Conservation (phyloP, 805 yeast species). For the Saccharomycopsis vini region DNA sequence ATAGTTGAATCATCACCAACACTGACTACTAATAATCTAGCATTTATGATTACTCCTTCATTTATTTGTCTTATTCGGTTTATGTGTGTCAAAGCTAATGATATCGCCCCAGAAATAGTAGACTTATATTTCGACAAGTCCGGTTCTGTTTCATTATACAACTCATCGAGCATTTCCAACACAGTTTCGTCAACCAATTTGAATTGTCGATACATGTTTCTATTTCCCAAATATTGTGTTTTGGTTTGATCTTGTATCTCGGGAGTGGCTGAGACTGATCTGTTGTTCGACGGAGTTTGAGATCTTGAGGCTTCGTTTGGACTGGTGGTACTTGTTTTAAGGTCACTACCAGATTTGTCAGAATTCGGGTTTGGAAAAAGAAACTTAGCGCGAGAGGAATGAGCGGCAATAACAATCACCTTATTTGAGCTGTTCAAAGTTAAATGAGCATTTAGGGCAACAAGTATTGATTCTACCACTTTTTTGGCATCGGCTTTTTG, state of each 20-base stretch:
- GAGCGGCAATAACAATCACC: slow-evolving; percentile 73
- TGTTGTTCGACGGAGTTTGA: neutral
- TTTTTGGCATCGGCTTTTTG: slow-evolving; percentile 41
- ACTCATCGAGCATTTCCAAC: slow-evolving; percentile 43
- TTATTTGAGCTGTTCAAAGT: slow-evolving; percentile 77
- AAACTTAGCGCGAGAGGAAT: slow-evolving; percentile 58
- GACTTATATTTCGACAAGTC: slow-evolving; percentile 29
- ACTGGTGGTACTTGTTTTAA: slow-evolving; percentile 19
- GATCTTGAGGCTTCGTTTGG: neutral
- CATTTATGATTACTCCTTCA: slow-evolving; percentile 39
- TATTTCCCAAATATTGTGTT: slow-evolving; percentile 23
- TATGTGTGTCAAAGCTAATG: slow-evolving; percentile 72
- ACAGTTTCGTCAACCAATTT: slow-evolving; percentile 69
- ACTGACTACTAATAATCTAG: slow-evolving; percentile 55
- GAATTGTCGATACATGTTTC: slow-evolving; percentile 80
- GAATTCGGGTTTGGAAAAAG: slow-evolving; percentile 47
- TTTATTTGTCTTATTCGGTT: slow-evolving; percentile 53
- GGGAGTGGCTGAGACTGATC: slow-evolving; percentile 8
- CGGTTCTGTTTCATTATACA: slow-evolving; percentile 31
- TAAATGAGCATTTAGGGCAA: slow-evolving; percentile 79
- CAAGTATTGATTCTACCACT: slow-evolving; percentile 56
- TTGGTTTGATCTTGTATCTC: neutral
- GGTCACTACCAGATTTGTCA: neutral
- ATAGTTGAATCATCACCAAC: slow-evolving; percentile 68
- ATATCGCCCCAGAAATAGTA: slow-evolving; percentile 67